Percentiles rank a stretch among this genome's conserved stretches.
phyloP scores from a whole-genome alignment of 1,284 basidiomycete genomes.

The Rhodotorula sp. region DNA sequence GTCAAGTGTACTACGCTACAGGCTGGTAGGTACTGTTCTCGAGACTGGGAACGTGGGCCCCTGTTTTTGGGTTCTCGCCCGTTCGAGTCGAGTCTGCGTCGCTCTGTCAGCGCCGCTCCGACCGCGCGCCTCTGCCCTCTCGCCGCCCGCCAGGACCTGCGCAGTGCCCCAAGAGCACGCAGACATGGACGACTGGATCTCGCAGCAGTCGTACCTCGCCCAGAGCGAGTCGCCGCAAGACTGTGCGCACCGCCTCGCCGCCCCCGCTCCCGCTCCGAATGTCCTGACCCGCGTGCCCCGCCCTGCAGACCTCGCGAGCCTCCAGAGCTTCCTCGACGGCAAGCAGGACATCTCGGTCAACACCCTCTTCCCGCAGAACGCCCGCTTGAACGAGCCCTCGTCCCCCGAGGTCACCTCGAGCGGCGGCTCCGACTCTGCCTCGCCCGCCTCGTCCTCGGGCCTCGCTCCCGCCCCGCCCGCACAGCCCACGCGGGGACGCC shows the following conservation, averaged over 20 bases:
- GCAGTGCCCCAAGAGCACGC: too few species aligned
- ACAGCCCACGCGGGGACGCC: background rate
- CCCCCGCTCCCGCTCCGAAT: background rate
- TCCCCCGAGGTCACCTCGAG: constrained; percentile 21
- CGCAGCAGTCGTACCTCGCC: background rate
- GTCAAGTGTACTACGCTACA: too few species aligned
- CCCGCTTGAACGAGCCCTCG: constrained; percentile 3
- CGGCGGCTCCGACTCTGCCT: constrained; percentile 8
- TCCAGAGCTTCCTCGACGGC: constrained; percentile 4
- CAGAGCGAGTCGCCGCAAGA: background rate
- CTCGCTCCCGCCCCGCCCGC: background rate
- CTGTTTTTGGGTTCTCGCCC: too few species aligned
- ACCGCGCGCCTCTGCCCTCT: too few species aligned
- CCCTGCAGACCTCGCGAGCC: constrained; percentile 3
- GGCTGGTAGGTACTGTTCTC: too few species aligned
- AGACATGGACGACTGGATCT: constrained; percentile 9
- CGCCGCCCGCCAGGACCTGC: too few species aligned
- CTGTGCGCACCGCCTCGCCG: constrained; percentile 8
- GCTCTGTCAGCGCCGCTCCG: too few species aligned
- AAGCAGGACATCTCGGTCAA: background rate
- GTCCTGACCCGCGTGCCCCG: background rate
- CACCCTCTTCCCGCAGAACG: constrained; percentile 1
- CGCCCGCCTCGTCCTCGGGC: constrained; percentile 12
- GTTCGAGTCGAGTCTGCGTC: too few species aligned
- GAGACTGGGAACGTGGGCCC: too few species aligned